Evolutionary conservation across 2,329 filamentous ascomycete species (phyloP).

Genomic region (Penicillium sp.): DNA sequence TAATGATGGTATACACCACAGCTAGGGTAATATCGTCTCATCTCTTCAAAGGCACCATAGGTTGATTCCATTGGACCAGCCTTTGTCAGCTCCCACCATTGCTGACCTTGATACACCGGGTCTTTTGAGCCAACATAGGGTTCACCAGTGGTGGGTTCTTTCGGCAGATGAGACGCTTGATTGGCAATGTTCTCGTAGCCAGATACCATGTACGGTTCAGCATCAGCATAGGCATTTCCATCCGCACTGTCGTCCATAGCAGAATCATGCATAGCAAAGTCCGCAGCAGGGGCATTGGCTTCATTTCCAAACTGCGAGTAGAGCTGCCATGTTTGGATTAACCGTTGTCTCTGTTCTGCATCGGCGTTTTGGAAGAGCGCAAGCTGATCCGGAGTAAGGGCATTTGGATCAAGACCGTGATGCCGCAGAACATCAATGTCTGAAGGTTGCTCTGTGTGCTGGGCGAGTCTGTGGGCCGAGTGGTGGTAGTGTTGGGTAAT

Average conservation of each 20-base stretch:
- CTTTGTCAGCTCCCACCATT: constrained; percentile 39
- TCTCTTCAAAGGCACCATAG: constrained; percentile 39
- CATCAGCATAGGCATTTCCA: constrained; percentile 54
- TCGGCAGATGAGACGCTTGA: constrained; percentile 53
- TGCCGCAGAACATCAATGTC: constrained; percentile 58
- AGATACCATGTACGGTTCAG: constrained; percentile 79
- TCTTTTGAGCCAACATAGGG: constrained; percentile 40
- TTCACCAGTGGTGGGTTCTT: constrained; percentile 31
- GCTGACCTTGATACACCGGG: constrained; percentile 41
- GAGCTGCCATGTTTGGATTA: constrained; percentile 83
- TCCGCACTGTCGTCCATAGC: constrained; percentile 21
- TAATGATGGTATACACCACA: constrained; percentile 17
- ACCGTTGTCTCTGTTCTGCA: constrained; percentile 66
- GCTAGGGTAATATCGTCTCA: constrained; percentile 24
- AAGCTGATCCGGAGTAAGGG: constrained; percentile 71
- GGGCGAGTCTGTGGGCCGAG: constrained; percentile 63
- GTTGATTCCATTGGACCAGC: constrained; percentile 37
- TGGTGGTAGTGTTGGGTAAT: constrained; percentile 83
- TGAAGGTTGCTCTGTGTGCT: constrained; percentile 33
- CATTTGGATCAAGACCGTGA: constrained; percentile 67
- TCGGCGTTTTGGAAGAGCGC: constrained; percentile 76
- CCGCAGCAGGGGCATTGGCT: not conserved
- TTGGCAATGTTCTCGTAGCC: constrained; percentile 72
- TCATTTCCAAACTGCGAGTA: constrained; percentile 50
- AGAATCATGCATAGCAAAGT: constrained; percentile 17